Evolutionary conservation across 2,329 filamentous ascomycete species (phyloP).

Genomic region (Curvularia spicifera): DNA sequence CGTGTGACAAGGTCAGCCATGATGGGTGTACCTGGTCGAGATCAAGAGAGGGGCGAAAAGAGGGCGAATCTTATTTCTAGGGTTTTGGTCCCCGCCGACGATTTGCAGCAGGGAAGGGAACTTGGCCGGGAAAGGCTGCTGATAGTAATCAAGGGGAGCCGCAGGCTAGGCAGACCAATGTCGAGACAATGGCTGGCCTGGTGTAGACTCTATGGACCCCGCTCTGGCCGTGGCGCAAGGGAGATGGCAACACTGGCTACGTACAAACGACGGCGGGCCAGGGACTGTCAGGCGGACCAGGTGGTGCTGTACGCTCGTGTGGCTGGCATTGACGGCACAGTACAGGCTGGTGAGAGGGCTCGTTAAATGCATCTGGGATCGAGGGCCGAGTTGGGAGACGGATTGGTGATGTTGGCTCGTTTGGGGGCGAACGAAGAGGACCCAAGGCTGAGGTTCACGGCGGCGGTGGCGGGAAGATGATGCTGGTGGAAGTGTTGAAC

Average conservation of each 20-base stretch:
- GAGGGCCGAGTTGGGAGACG: constrained; percentile 20
- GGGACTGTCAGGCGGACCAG: constrained; percentile 43
- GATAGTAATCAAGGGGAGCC: constrained; percentile 6
- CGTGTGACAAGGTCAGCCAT: constrained; percentile 38
- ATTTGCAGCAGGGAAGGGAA: constrained; percentile 16
- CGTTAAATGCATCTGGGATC: constrained; percentile 15
- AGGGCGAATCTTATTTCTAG: constrained; percentile 19
- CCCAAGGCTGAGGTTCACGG: constrained; percentile 35
- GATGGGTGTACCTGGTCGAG: constrained; percentile 15
- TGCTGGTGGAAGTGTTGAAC: constrained; percentile 19
- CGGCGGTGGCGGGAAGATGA: constrained; percentile 24
- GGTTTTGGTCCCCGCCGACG: constrained; percentile 7
- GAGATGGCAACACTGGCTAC: constrained; percentile 27
- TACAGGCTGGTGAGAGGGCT: constrained; percentile 32
- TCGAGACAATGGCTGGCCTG: constrained; percentile 35
- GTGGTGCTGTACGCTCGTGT: constrained; percentile 36
- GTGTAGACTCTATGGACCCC: constrained; percentile 38
- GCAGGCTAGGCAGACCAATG: constrained; percentile 1
- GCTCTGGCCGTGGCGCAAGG: constrained; percentile 30
- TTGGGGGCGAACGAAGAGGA: constrained; percentile 20
- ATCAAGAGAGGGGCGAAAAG: constrained; percentile 13
- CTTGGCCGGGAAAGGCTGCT: constrained; percentile 18
- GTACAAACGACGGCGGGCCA: constrained; percentile 28
- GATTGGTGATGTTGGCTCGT: not conserved
- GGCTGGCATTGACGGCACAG: constrained; percentile 24